Conservation (phyloP, 495 filamentous ascomycete species). For the Aspergillus haitiensis region DNA sequence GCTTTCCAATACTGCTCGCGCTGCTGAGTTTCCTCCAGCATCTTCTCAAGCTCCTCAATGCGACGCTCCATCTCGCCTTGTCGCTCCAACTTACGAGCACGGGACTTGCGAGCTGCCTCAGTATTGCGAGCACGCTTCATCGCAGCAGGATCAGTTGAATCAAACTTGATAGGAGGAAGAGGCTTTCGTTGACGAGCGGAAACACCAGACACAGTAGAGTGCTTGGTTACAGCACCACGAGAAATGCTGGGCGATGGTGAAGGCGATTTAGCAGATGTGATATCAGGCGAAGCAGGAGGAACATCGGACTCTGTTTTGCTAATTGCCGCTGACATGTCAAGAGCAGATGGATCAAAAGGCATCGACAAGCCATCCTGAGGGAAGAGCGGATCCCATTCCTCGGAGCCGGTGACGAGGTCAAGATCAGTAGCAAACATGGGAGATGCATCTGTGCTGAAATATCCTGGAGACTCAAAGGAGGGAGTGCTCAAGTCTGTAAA, state of each 20-base stretch:
- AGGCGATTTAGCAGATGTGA: conserved; percentile 22
- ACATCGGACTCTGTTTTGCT: conserved; percentile 37
- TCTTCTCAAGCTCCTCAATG: conserved; percentile 51
- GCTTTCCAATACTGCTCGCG: conserved; percentile 62
- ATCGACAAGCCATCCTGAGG: conserved; percentile 48
- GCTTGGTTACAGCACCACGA: conserved; percentile 48
- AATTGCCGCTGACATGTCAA: conserved; percentile 34
- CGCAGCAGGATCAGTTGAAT: conserved; percentile 66
- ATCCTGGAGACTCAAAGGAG: conserved; percentile 71
- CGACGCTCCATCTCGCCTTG: conserved; percentile 60
- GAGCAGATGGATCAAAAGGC: conserved; percentile 37
- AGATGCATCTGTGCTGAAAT: conserved; percentile 68
- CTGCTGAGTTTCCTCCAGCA: conserved; percentile 45
- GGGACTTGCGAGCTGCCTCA: conserved; percentile 90
- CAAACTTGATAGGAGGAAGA: conserved; percentile 66
- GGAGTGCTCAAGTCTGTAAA: conserved; percentile 87
- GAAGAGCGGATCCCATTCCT: conserved; percentile 63
- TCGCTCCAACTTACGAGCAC: conserved; percentile 74
- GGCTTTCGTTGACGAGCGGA: conserved; percentile 72
- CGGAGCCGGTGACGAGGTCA: conserved; percentile 33
- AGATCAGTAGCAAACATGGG: conserved; percentile 54
- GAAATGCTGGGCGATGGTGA: conserved; percentile 45
- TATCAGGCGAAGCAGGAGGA: conserved; percentile 40
- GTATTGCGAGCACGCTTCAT: conserved; percentile 96
- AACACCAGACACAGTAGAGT: conserved; percentile 70